Percentiles rank a stretch among this genome's conserved stretches.
These are phyloP conservation scores for Backusella circina DNA, from an alignment of 192 early-diverging fungal species.

Conservation along the genomic window DNA sequence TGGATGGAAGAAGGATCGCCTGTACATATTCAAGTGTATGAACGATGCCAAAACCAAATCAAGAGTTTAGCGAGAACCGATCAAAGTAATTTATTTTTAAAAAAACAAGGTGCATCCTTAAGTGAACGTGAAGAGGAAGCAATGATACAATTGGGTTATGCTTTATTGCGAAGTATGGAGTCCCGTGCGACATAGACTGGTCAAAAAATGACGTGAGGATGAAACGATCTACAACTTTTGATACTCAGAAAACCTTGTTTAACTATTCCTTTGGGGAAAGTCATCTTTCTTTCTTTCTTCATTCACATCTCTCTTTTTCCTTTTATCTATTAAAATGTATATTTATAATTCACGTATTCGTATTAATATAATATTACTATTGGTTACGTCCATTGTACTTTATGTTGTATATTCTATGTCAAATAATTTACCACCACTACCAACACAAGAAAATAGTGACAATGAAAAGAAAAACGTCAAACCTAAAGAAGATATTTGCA, in stretches of 20 bases:
- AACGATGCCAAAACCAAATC: slow-evolving; percentile 11
- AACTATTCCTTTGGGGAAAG: neutral
- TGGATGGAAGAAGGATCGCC: neutral
- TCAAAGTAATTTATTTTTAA: neutral
- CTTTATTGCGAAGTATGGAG: slow-evolving; percentile 4
- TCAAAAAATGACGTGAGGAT: neutral
- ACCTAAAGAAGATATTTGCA: neutral
- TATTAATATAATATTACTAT: neutral
- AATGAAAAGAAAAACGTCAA: neutral
- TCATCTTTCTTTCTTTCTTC: neutral
- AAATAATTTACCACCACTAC: neutral
- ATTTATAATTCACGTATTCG: neutral
- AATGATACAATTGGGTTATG: slow-evolving; percentile 17
- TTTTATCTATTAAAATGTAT: neutral
- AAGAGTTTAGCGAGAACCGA: neutral
- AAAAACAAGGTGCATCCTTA: slow-evolving; percentile 3
- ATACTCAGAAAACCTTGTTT: neutral
- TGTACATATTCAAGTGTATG: neutral
- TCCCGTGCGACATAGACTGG: neutral
- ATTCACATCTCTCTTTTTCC: neutral
- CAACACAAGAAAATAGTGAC: neutral
- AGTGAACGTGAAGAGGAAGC: neutral
- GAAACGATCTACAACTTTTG: slow-evolving; percentile 1
- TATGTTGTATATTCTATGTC: neutral
- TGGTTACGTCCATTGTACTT: neutral